A percentile compares a stretch with the other conserved stretches of the same genome.
phyloP scores from a whole-genome alignment of 1,284 basidiomycete genomes.

The Phylloboletellus chloephorus region DNA sequence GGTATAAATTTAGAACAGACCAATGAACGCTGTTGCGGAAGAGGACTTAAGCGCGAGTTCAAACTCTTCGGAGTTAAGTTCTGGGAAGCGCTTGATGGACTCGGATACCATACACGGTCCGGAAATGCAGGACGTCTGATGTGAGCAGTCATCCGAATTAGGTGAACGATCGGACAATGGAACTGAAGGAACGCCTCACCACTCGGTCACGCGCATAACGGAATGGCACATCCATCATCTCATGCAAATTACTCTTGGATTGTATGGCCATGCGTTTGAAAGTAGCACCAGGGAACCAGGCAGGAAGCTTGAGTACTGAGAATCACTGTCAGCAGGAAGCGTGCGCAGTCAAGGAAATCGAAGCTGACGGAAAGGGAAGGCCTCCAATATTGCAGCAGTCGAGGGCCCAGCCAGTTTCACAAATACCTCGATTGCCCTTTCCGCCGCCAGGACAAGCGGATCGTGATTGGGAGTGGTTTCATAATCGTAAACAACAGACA shows the following conservation, averaged over 20 bases:
- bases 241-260: slow-evolving; percentile 26
- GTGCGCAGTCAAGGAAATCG: slow-evolving; percentile 8
- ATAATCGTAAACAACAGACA: slow-evolving; percentile 33
- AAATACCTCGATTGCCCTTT: slow-evolving; percentile 28
- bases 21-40: slow-evolving; percentile 32
- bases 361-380: slow-evolving; percentile 31
- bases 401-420: slow-evolving; percentile 25
- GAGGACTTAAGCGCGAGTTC: slow-evolving; percentile 28
- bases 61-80: slow-evolving; percentile 17
- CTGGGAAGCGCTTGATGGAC: slow-evolving; percentile 23
- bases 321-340: slow-evolving; percentile 15
- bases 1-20: slow-evolving; percentile 13
- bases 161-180: background rate
- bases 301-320: slow-evolving; percentile 27
- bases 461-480: slow-evolving; percentile 27
- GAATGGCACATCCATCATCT: slow-evolving; percentile 29
- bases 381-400: slow-evolving; percentile 28
- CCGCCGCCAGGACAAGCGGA: slow-evolving; percentile 28
- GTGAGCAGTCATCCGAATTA: background rate
- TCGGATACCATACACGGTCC: slow-evolving; percentile 30
- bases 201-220: slow-evolving; percentile 27
- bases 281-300: slow-evolving; percentile 28
- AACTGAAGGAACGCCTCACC: slow-evolving; percentile 12
- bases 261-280: slow-evolving; percentile 30
- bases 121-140: slow-evolving; percentile 20